These are phyloP conservation scores for Cladobotryum protrusum DNA, from an alignment of 2,329 filamentous ascomycete genomes.

Conservation along the genomic window DNA sequence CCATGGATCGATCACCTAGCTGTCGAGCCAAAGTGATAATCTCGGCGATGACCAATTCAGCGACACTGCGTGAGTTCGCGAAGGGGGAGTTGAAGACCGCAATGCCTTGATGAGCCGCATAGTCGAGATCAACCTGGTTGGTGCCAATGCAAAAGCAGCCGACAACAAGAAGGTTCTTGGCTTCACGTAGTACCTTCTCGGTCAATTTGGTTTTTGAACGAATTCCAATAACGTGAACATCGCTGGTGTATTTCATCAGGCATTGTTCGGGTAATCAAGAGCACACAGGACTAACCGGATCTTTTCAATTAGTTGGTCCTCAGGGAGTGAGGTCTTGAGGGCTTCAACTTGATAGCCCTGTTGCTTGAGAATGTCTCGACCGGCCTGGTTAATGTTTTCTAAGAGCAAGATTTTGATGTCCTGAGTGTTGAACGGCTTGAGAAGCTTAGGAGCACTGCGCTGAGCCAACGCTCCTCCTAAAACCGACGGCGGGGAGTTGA, in stretches of 20 bases:
- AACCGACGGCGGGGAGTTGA: conserved; percentile 67
- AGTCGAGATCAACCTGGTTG: conserved; percentile 86
- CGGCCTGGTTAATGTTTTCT: conserved; percentile 92
- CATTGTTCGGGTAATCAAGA: not conserved
- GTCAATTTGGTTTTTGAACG: conserved; percentile 96
- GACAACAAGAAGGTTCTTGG: conserved; percentile 90
- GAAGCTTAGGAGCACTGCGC: conserved; percentile 54
- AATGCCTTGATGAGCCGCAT: conserved; percentile 77
- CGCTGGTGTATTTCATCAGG: conserved; percentile 42
- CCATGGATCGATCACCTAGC: conserved; percentile 83
- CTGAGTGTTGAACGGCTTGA: conserved; percentile 93
- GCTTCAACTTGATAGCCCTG: conserved; percentile 97
- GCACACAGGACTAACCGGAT: conserved; percentile 62
- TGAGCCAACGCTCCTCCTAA: conserved; percentile 40
- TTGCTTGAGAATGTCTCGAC: conserved; percentile 69
- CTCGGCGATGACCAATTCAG: conserved; percentile 90
- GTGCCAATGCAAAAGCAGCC: conserved; percentile 99
- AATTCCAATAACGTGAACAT: conserved; percentile 96
- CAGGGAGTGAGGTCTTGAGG: conserved; percentile 80
- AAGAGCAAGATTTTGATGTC: conserved; percentile 95
- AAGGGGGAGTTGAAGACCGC: conserved; percentile 99
- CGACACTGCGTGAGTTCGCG: conserved; percentile 94
- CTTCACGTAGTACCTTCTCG: conserved; percentile 74
- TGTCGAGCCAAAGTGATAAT: conserved; percentile 90
- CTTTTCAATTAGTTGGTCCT: conserved; percentile 94